These are phyloP conservation scores for Musa schizocarpa DNA, from an alignment of 176 grass and related monocot species.

Conservation along the genomic window DNA sequence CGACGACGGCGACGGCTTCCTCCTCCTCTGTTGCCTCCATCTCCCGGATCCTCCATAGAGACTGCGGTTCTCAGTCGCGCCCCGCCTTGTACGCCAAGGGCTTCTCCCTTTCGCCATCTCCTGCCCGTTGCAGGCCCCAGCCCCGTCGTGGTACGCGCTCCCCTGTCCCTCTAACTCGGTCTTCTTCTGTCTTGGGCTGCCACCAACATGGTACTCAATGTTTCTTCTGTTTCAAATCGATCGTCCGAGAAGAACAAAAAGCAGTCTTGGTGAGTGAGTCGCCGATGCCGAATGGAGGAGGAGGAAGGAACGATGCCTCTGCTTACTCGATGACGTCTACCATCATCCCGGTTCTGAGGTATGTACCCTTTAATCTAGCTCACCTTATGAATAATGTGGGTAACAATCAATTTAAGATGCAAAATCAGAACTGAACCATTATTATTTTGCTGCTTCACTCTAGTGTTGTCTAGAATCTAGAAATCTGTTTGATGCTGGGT, in stretches of 20 bases:
- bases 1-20: neutral
- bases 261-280: conserved; percentile 11
- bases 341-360: conserved; percentile 35
- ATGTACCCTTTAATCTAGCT: neutral
- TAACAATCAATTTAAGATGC: no score
- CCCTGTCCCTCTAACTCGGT: neutral
- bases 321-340: conserved; percentile 12
- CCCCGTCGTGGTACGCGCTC: neutral
- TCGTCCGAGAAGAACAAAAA: neutral
- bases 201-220: neutral
- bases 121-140: neutral
- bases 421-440: no score
- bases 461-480: neutral
- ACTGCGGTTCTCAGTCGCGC: conserved; percentile 15
- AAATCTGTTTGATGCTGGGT: neutral
- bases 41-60: conserved; percentile 45
- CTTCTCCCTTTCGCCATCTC: conserved; percentile 15
- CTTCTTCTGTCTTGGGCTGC: neutral
- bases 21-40: conserved; percentile 51
- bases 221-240: neutral
- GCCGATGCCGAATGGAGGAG: conserved; percentile 9
- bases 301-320: conserved; percentile 22
- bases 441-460: neutral
- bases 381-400: no score
- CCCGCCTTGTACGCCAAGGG: neutral